A percentile compares a stretch with the other conserved stretches of the same genome.
Conservation (phyloP, 257 asterid genomes). For the Ilex aquifolium region DNA sequence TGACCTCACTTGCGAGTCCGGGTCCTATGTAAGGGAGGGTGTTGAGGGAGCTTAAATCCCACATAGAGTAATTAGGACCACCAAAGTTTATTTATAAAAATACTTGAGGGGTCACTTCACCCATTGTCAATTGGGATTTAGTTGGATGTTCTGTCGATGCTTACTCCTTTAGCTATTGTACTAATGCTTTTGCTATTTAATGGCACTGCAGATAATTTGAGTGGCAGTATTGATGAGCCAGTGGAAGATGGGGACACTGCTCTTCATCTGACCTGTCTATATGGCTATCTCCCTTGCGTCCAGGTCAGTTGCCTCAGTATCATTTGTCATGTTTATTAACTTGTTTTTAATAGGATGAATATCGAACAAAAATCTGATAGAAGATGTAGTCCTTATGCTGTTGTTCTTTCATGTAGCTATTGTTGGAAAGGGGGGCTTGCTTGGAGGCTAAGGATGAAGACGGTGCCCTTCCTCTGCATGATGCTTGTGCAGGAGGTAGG, state of each 20-base stretch:
- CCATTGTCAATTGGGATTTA: not conserved
- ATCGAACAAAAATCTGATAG: too few species aligned
- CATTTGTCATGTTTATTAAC: not conserved
- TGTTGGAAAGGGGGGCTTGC: constrained; percentile 68
- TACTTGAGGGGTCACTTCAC: not conserved
- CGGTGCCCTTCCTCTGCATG: constrained; percentile 77
- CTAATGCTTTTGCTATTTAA: constrained; percentile 13
- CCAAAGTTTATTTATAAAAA: not conserved
- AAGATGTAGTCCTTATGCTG: not conserved
- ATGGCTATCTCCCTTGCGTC: constrained; percentile 74
- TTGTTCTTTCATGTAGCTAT: constrained; percentile 33
- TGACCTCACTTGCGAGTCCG: too few species aligned
- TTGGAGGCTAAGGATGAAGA: constrained; percentile 74
- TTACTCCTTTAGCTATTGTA: not conserved
- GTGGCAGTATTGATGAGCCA: constrained; percentile 70
- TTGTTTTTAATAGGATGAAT: not conserved
- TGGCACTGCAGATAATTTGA: constrained; percentile 46
- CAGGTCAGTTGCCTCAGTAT: constrained; percentile 39
- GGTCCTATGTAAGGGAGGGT: too few species aligned
- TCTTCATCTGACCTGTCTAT: constrained; percentile 85
- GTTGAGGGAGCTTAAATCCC: not conserved
- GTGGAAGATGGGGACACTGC: constrained; percentile 93
- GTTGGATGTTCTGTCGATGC: too few species aligned
- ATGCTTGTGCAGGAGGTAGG: constrained; percentile 89
- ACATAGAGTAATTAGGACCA: not conserved